These are phyloP conservation scores for Pseudonitzschia multistriata DNA, from an alignment of 108 stramenopile species.

Conservation along the genomic window DNA sequence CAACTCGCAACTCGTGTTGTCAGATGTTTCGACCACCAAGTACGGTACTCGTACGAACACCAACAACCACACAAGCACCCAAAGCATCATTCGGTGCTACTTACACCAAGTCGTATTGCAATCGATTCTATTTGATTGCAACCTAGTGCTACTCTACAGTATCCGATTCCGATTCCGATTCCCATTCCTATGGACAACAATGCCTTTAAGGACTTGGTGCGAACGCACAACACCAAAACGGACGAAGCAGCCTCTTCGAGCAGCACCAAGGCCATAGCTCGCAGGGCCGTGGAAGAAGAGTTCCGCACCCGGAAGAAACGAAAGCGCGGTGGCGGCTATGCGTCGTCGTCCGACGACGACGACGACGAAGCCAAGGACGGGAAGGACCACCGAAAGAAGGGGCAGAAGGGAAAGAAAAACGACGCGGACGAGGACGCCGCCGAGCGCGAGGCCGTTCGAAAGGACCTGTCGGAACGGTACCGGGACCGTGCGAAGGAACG, in stretches of 20 bases:
- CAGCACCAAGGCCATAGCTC: conserved; percentile 69
- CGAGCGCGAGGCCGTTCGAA: conserved; percentile 11
- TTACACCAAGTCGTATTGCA: too few relatives aligned
- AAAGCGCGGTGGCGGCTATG: conserved; percentile 18
- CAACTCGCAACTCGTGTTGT: too few relatives aligned
- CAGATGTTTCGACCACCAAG: too few relatives aligned
- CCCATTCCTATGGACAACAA: conserved; percentile 83
- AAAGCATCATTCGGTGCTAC: too few relatives aligned
- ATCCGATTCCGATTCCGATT: too few relatives aligned
- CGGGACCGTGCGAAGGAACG: conserved; percentile 85
- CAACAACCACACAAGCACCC: too few relatives aligned
- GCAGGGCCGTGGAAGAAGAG: conserved; percentile 75
- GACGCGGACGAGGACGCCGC: conserved; percentile 36
- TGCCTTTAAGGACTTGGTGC: conserved; percentile 68
- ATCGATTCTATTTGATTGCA: too few relatives aligned
- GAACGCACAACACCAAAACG: conserved; percentile 19
- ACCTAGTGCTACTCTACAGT: too few relatives aligned
- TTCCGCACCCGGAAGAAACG: conserved; percentile 44
- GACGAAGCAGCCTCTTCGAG: conserved; percentile 20
- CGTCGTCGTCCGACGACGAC: conserved; percentile 2
- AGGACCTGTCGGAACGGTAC: conserved; percentile 38
- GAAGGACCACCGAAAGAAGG: conserved; percentile 25
- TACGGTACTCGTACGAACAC: too few relatives aligned
- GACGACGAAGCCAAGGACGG: background rate
- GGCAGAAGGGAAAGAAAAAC: conserved; percentile 13